phyloP scores from a whole-genome alignment of 2,329 filamentous ascomycete species.

The Zalaria obscura region DNA sequence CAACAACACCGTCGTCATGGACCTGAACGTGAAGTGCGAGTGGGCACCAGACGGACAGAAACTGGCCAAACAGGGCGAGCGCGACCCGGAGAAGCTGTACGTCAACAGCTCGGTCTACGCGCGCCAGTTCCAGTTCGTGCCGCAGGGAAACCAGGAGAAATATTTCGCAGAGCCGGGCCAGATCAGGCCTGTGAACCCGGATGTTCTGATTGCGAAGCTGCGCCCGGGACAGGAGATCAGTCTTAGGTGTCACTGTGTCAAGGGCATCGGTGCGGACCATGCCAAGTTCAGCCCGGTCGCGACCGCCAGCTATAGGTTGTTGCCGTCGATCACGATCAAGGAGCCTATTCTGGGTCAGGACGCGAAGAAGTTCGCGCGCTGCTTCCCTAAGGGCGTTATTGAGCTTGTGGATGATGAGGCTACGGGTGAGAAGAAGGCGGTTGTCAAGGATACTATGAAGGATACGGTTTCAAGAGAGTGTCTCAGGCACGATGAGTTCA shows the following conservation, averaged over 20 bases:
- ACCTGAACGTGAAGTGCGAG: constrained; percentile 66
- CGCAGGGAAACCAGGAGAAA: constrained; percentile 57
- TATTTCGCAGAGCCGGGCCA: constrained; percentile 48
- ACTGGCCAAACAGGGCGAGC: constrained; percentile 52
- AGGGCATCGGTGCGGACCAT: constrained; percentile 87
- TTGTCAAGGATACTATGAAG: constrained; percentile 76
- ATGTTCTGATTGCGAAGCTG: constrained; percentile 89
- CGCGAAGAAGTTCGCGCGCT: constrained; percentile 76
- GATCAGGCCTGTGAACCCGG: constrained; percentile 70
- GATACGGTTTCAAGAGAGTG: constrained; percentile 93
- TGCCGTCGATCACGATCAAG: constrained; percentile 76
- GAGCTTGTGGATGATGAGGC: constrained; percentile 57
- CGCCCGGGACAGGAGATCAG: constrained; percentile 79
- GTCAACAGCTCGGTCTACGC: constrained; percentile 56
- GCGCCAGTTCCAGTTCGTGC: constrained; percentile 52
- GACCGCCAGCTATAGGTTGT: constrained; percentile 79
- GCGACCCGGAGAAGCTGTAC: constrained; percentile 73
- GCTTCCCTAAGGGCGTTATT: constrained; percentile 84
- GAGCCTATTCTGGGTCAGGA: constrained; percentile 75
- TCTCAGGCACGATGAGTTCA: constrained; percentile 80
- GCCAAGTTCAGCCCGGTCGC: constrained; percentile 95
- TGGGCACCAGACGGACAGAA: constrained; percentile 49
- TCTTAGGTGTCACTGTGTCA: constrained; percentile 83
- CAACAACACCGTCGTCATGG: constrained; percentile 74
- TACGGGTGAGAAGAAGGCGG: constrained; percentile 67